Conservation (phyloP, 345 rosid species). For the Camelina hispida region DNA sequence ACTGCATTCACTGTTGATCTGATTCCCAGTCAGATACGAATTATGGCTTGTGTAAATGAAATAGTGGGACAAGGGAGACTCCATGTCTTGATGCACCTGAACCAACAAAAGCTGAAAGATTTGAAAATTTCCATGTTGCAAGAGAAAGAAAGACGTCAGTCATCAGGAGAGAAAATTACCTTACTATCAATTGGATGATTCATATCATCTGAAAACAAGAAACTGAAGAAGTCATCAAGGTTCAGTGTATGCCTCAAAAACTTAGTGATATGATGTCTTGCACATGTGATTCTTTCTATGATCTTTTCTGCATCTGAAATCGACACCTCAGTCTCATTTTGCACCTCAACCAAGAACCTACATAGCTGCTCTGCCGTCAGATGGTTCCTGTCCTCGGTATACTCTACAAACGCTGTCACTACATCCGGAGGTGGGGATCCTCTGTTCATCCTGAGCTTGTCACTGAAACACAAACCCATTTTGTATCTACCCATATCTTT, state of each 20-base stretch:
- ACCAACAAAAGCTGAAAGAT: slow-evolving; percentile 22
- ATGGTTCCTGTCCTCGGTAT: slow-evolving; percentile 52
- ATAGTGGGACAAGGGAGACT: slow-evolving; percentile 81
- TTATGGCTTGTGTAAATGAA: slow-evolving; percentile 94
- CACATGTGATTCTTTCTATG: slow-evolving; percentile 55
- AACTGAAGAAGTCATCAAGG: slow-evolving; percentile 70
- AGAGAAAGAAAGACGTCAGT: neutral
- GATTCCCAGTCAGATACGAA: slow-evolving; percentile 92
- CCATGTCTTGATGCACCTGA: slow-evolving; percentile 93
- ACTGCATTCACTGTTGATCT: slow-evolving; percentile 93
- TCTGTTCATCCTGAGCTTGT: slow-evolving; percentile 60
- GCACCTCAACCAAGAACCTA: slow-evolving; percentile 62
- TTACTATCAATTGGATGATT: slow-evolving; percentile 58
- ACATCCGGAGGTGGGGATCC: slow-evolving; percentile 65
- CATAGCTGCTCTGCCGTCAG: slow-evolving; percentile 69
- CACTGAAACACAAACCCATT: slow-evolving; percentile 62
- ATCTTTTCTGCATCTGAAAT: slow-evolving; percentile 59
- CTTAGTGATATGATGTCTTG: slow-evolving; percentile 63
- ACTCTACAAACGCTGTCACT: slow-evolving; percentile 51
- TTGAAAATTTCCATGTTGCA: neutral
- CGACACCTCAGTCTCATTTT: slow-evolving; percentile 45
- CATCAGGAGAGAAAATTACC: slow-evolving; percentile 39
- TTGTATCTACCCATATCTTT: slow-evolving; percentile 38
- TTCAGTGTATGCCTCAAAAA: slow-evolving; percentile 61
- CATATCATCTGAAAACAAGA: slow-evolving; percentile 63